Base-by-base conservation (phyloP, 2,329 filamentous ascomycete genomes). In the Knufia petricola region DNA sequence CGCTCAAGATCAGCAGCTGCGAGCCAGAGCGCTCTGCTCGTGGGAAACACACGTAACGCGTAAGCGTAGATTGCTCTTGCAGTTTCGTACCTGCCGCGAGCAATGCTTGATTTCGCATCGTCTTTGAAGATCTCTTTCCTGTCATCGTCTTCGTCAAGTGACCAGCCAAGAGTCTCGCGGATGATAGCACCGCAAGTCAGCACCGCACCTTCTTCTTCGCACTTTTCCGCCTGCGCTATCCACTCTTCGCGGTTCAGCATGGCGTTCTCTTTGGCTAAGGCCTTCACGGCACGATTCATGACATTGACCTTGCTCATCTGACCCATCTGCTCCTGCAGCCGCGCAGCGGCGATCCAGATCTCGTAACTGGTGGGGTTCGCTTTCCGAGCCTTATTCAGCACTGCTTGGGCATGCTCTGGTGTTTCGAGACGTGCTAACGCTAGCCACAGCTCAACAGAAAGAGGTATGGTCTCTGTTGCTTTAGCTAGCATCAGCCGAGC, bases 211-310 rank as follows among this genome's bases (percentile, higher is more conserved):
- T 96, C 92, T 50, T 87, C 84, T 66, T 98, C 92, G 62, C 90
- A 96, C 55, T 85, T 85, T 65, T 98, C 92, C 0, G 92, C 94
- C 65, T 96, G 88, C 3, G 79, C 76, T 46, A 98, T 94, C 92
- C 92, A 98, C 58, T 95, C 89, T 64, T 98, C 92, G 34, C 94
- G 83, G 66, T 94, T 94, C 32, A 92, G 79, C 94, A 98, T 98
- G 9, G 92, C 90, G 23, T 86, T 89, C 61, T 94, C 88, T 60
- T 88, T 87, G 31, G 83, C 87, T 26, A 98, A 74, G 17, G 88
- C 82, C 61, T 94, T 87, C 26, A 95, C 81, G 38, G 87, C 92
- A 70, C 87, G 85, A 64, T 92, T 90, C 86, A 98, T 95, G 50
- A 96, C 86, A 59, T 87, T 94, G 60, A 89, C 79, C 68, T 85